Conservation (phyloP, 768 basidiomycete genomes). For the Rhodotorula taiwanensis region DNA sequence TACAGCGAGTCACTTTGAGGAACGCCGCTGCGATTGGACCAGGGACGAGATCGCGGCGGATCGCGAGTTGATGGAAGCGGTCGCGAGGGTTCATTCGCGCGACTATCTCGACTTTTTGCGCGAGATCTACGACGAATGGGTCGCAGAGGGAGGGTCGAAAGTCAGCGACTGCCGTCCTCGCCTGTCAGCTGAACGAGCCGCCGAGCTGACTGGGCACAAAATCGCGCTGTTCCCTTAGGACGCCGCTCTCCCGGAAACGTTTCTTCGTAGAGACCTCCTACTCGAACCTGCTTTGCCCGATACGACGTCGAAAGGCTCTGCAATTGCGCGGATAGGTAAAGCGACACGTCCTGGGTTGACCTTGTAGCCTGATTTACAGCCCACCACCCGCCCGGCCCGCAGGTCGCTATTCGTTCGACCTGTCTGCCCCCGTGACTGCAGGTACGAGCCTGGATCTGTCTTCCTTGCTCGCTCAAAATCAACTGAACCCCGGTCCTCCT, state of each 20-base stretch:
- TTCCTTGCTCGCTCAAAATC: background rate
- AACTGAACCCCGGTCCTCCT: background rate
- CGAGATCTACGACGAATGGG: conserved; percentile 43
- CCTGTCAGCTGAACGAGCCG: too few relatives aligned
- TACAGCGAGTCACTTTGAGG: conserved; percentile 22
- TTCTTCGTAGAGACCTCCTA: conserved; percentile 40
- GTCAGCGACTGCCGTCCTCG: conserved; percentile 14
- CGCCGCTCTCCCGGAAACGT: conserved; percentile 45
- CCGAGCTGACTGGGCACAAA: too few relatives aligned
- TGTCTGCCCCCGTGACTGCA: conserved; percentile 44
- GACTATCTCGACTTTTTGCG: conserved; percentile 42
- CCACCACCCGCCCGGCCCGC: too few relatives aligned
- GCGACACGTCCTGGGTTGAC: too few relatives aligned
- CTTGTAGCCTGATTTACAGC: too few relatives aligned
- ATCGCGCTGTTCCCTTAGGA: too few relatives aligned
- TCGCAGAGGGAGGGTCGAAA: conserved; percentile 41
- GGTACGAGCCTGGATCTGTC: conserved; percentile 27
- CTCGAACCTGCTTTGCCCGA: background rate
- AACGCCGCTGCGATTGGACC: conserved; percentile 10
- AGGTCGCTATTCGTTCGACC: conserved; percentile 45
- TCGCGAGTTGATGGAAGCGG: conserved; percentile 18
- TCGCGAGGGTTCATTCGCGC: conserved; percentile 36
- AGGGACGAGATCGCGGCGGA: conserved; percentile 12
- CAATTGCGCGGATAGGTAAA: conserved; percentile 16
- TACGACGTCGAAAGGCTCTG: background rate